Conservation (phyloP, 2,329 filamentous ascomycete species). For the Ophiosphaerella korrae region DNA sequence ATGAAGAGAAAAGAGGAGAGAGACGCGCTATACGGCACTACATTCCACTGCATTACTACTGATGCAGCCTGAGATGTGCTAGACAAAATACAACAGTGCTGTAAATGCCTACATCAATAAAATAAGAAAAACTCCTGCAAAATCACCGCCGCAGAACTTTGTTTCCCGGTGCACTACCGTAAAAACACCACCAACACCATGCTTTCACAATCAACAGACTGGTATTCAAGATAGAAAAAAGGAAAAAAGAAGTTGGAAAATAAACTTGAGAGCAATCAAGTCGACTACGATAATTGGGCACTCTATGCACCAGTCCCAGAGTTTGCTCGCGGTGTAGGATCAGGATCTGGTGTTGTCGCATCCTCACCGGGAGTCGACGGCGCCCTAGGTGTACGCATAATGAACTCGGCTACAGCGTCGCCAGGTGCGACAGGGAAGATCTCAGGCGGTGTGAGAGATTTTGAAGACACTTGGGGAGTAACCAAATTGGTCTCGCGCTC, state of each 20-base stretch:
- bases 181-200: slow-evolving; percentile 46
- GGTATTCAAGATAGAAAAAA: slow-evolving; percentile 14
- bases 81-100: not conserved
- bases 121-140: not conserved
- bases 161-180: slow-evolving; percentile 43
- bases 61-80: no score
- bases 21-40: no score
- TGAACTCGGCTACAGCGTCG: slow-evolving; percentile 39
- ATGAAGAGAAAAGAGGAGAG: no score
- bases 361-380: slow-evolving; percentile 31
- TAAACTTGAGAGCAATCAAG: no score
- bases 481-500: slow-evolving; percentile 30
- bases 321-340: slow-evolving; percentile 49
- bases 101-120: not conserved
- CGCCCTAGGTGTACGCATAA: slow-evolving; percentile 48
- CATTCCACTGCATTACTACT: no score
- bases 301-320: slow-evolving; percentile 10
- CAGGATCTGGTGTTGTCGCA: slow-evolving; percentile 44
- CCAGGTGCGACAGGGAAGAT: slow-evolving; percentile 55
- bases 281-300: not conserved
- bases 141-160: slow-evolving; percentile 5
- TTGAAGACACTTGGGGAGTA: slow-evolving; percentile 33
- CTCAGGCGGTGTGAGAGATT: slow-evolving; percentile 57
- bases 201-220: slow-evolving; percentile 18
- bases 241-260: slow-evolving; percentile 8